A percentile compares a stretch with the other conserved stretches of the same genome.
These are phyloP conservation scores for Viridothelium virens DNA, from an alignment of 495 filamentous ascomycete species.

Conservation along the genomic window DNA sequence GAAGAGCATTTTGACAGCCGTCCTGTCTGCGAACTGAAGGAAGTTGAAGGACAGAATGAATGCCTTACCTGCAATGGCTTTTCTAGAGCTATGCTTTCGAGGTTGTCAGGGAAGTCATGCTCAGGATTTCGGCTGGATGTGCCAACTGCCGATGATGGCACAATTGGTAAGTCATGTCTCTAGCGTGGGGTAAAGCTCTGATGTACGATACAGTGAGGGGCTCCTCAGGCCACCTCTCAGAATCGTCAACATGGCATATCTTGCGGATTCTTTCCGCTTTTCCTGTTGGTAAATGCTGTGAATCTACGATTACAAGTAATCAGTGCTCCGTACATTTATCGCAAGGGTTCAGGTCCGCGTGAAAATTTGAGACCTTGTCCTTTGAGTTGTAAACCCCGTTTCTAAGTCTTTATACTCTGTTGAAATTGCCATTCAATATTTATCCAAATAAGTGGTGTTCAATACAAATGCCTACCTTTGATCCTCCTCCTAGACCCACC, in stretches of 20 bases:
- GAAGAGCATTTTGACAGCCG: neutral
- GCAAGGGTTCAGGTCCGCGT: too few species aligned
- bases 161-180: neutral
- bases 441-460: neutral
- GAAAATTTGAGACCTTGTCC: too few species aligned
- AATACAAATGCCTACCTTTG: neutral
- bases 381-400: too few species aligned
- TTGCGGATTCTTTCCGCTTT: constrained; percentile 6
- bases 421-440: too few species aligned
- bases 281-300: neutral
- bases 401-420: too few species aligned
- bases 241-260: neutral
- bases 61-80: neutral
- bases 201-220: neutral
- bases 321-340: too few species aligned
- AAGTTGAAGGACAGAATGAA: neutral
- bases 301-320: too few species aligned
- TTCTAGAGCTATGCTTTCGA: neutral
- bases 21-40: neutral
- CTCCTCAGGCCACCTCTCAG: neutral
- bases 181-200: neutral
- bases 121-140: neutral
- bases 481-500: constrained; percentile 22
- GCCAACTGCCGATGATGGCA: neutral
- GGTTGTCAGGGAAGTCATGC: neutral